Evolutionary conservation across 140 eudicot species (phyloP).

Genomic region (Artemisia princeps): DNA sequence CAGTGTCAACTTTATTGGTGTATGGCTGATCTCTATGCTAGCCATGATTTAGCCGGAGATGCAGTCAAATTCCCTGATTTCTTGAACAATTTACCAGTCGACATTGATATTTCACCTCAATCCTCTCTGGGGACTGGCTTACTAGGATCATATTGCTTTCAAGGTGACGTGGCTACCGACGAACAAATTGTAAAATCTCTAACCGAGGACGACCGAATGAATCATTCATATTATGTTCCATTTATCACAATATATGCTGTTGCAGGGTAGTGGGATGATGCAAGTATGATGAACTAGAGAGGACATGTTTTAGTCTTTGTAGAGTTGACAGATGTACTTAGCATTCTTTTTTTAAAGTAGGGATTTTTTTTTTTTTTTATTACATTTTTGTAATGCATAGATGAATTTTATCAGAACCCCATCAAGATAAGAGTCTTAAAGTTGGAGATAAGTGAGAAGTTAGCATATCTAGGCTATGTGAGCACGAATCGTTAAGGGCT

Average conservation of each 20-base stretch:
- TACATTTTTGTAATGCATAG: too few species aligned
- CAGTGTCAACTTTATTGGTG: conserved; percentile 70
- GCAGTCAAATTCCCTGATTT: conserved; percentile 33
- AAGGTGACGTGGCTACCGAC: conserved; percentile 39
- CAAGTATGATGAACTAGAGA: conserved; percentile 49
- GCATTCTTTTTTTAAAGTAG: conserved; percentile 1
- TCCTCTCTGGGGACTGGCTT: conserved; percentile 53
- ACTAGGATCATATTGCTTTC: conserved; percentile 26
- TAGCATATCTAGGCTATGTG: conserved; percentile 16
- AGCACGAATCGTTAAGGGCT: conserved; percentile 5
- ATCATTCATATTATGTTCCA: conserved; percentile 39
- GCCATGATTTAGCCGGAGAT: conserved; percentile 47
- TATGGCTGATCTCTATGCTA: conserved; percentile 74
- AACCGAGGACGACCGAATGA: conserved; percentile 41
- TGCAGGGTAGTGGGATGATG: conserved; percentile 34
- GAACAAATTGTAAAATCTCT: conserved; percentile 59
- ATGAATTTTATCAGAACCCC: too few species aligned
- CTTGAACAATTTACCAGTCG: conserved; percentile 41
- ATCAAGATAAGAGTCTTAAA: conserved; percentile 18
- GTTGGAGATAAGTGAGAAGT: conserved; percentile 28
- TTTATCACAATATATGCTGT: conserved; percentile 51
- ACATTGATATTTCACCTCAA: conserved; percentile 37
- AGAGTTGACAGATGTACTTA: conserved; percentile 45
- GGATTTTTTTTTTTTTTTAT: too few species aligned
- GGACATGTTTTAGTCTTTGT: conserved; percentile 8